Base-by-base conservation (phyloP, 345 rosid genomes). In the Mallotus nudiflorus region DNA sequence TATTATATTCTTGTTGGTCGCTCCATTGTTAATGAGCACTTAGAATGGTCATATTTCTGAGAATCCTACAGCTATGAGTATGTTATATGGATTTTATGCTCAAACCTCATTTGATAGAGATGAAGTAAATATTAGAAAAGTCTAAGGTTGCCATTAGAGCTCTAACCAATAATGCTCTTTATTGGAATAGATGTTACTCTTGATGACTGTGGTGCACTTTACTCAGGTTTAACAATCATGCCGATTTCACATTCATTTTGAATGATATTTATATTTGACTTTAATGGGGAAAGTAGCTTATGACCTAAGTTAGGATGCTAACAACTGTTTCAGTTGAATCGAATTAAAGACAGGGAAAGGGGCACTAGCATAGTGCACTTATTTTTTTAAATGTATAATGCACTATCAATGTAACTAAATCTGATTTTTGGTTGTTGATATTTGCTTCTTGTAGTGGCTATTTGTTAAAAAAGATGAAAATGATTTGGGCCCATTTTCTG, bases 371-470 rank as follows among this genome's bases (percentile, higher is more conserved):
- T 42, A 42, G 46, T 33, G 37, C 37, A 33, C 3, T 6, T 2
- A 42, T 42, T 42, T n/a, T 33, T 33, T 42, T 1, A 8, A 9
- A 12, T 42, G 46, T 42, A 42, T 42, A 45, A 4, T 44, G 53
- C 39, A 52, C 9, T 51, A 29, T 60, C 31, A 29, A 19, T 40
- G 14, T 61, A 28, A 46, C 37, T 45, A 24, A 19, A 49, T 35
- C 62, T 62, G 62, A 65, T 25, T 48, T 61, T 68, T 71, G 58
- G 27, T 45, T 67, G 3, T 72, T 80, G 54, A 11, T 62, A 9
- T 70, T 42, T 79, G 67, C 65, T 72, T 83, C 56, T 84, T 84
- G 83, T 85, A 95, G 99, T 85, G 92, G 97, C 85, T 92, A 50
- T 80, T 80, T 73, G 86, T 85, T 29, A 85, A 78, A 77, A 92